Percentiles rank a stretch among this genome's conserved stretches.
These are phyloP conservation scores for Neurospora hispaniola DNA, from an alignment of 495 filamentous ascomycete genomes.

Conservation along the genomic window DNA sequence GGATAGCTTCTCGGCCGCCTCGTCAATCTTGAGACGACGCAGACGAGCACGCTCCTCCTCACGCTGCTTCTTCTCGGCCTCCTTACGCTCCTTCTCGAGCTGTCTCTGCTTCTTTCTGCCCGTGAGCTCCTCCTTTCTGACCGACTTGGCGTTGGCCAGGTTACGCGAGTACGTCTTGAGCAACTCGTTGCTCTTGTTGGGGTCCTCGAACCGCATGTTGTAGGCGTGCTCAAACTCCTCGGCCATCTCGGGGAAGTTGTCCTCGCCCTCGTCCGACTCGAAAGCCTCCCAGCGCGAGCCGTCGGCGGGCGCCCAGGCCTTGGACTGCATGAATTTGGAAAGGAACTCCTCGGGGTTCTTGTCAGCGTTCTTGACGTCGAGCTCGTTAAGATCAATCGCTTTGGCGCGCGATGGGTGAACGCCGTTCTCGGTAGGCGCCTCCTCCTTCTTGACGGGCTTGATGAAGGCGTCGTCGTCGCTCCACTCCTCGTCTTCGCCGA, in stretches of 20 bases:
- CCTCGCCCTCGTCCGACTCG: conserved; percentile 86
- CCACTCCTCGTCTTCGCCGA: conserved; percentile 43
- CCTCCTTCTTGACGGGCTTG: conserved; percentile 41
- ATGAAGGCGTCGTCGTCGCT: conserved; percentile 68
- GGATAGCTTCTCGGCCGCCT: conserved; percentile 69
- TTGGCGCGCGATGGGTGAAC: conserved; percentile 37
- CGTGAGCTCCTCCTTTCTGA: conserved; percentile 70
- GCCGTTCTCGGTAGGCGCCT: conserved; percentile 18
- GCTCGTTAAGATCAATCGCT: conserved; percentile 38
- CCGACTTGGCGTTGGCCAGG: conserved; percentile 63
- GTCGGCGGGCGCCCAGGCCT: conserved; percentile 70
- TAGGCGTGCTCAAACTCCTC: conserved; percentile 89
- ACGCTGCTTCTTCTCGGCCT: conserved; percentile 62
- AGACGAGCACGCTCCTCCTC: conserved; percentile 75
- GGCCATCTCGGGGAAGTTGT: conserved; percentile 60
- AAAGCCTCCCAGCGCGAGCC: conserved; percentile 58
- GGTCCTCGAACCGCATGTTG: conserved; percentile 93
- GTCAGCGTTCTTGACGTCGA: conserved; percentile 70
- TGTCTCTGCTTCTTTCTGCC: conserved; percentile 67
- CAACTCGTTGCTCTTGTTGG: conserved; percentile 69
- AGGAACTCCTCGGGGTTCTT: conserved; percentile 84
- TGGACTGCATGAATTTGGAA: conserved; percentile 76
- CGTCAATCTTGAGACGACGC: conserved; percentile 76
- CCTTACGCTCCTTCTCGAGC: conserved; percentile 61
- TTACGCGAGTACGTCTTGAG: conserved; percentile 82